Evolutionary conservation across 1,284 basidiomycete species (phyloP).

Genomic region (Ustilago xerochloae): DNA sequence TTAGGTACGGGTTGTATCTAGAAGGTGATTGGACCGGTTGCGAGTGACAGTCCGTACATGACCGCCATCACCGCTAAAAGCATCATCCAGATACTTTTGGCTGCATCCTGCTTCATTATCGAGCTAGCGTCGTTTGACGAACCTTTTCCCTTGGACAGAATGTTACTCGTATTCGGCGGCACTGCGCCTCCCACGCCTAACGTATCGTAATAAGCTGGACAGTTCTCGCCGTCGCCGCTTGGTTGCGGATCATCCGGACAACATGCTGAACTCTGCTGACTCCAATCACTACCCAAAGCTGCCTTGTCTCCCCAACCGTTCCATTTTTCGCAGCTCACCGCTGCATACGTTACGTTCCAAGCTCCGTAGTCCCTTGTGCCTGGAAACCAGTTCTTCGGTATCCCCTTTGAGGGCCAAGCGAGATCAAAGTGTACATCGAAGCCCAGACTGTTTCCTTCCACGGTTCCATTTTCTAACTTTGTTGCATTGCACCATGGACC

Average conservation of each 20-base stretch:
- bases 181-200: conserved; percentile 19
- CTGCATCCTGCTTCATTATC: neutral
- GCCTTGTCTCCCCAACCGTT: conserved; percentile 44
- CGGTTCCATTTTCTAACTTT: conserved; percentile 13
- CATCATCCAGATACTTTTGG: neutral
- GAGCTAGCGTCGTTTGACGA: conserved; percentile 20
- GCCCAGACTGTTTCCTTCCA: conserved; percentile 44
- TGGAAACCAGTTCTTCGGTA: conserved; percentile 52
- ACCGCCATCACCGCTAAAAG: neutral
- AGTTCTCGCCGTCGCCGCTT: conserved; percentile 23
- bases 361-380: conserved; percentile 56
- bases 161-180: conserved; percentile 48
- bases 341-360: conserved; percentile 52
- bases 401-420: conserved; percentile 54
- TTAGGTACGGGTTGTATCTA: conserved; percentile 22
- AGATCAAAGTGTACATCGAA: conserved; percentile 59
- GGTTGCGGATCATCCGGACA: conserved; percentile 48
- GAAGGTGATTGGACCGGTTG: neutral
- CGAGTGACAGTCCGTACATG: conserved; percentile 4
- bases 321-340: conserved; percentile 53
- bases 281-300: conserved; percentile 56
- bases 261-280: conserved; percentile 50
- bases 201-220: conserved; percentile 48
- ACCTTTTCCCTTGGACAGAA: conserved; percentile 40
- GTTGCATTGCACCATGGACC: conserved; percentile 56